A percentile compares a stretch with the other conserved stretches of the same genome.
phyloP scores from a whole-genome alignment of 192 early-diverging fungal genomes.

The Coemansia brasiliensis region DNA sequence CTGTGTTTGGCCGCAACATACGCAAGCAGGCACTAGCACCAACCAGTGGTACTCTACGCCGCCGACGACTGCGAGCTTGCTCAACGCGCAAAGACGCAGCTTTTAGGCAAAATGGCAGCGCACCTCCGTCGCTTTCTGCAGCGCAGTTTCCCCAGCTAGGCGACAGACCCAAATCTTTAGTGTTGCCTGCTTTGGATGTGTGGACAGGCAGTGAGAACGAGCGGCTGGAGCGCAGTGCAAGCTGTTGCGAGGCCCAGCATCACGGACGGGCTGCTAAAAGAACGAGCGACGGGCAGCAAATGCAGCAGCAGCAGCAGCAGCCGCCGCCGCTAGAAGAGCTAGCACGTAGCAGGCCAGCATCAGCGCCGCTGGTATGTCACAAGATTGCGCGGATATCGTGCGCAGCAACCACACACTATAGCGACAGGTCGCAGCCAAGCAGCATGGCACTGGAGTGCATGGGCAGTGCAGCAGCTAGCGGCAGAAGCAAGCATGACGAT shows the following conservation, averaged over 20 bases:
- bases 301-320: neutral
- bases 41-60: constrained; percentile 14
- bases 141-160: neutral
- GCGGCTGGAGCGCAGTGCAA: constrained; percentile 23
- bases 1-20: constrained; percentile 3
- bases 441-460: neutral
- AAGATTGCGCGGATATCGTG: constrained; percentile 19
- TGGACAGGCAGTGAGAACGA: neutral
- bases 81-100: constrained; percentile 6
- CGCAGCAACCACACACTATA: neutral
- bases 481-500: neutral
- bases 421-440: neutral
- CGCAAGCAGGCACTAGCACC: constrained; percentile 14
- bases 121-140: constrained; percentile 5
- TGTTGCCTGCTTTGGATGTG: neutral
- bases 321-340: neutral
- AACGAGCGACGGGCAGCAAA: neutral
- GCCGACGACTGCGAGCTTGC: constrained; percentile 22
- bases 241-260: constrained; percentile 17
- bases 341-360: neutral
- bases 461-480: constrained; percentile 12
- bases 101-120: constrained; percentile 1
- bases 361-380: neutral
- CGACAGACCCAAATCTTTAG: neutral
- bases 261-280: neutral